Evolutionary conservation across 352 stramenopile genomes (phyloP), one percentile per base, ranked within the genome.

Genomic region (Phytophthora quininea): DNA sequence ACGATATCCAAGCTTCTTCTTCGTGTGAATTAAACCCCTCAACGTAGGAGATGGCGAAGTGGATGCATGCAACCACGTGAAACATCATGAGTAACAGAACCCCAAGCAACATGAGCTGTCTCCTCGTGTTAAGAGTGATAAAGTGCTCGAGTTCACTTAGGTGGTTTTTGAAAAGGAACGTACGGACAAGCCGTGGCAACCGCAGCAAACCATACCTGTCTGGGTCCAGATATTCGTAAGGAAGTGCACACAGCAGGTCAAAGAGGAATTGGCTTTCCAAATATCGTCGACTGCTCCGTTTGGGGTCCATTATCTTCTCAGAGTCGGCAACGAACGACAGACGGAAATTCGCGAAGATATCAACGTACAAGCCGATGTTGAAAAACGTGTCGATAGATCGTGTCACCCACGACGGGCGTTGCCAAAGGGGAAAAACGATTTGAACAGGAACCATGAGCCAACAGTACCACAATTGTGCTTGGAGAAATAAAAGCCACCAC

Each of bases 341-440:
- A 11, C 80, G 86, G 29, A 89, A 77, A 54, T 89, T 91, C 4
- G 89, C 29, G n/a, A 88, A 65, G 4, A 91, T 56, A 30, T 90
- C 81, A 9, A 69, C 58, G 8, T 67, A 65, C 4, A 90, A 47
- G 1, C 72, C 45, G 10, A 75, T 4, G 42, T 77, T 76, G 5
- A 70, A 74, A 10, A 89, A 4, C 0, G 47, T 38, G 46, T 89
- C 85, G 0, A 76, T 1, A 3, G 54, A 11, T 29, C 64, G 50
- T 37, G 77, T 74, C 29, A 68, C 60, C 73, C 76, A 80, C 4
- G 69, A 71, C 0, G 74, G 66, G 1, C 55, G 55, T 38, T 78
- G 58, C 60, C 74, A 77, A 3, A 87, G 54, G 0, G 76, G 77
- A 33, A 92, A 92, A 2, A 76, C 73, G 2, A 89, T 62, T 45